These are phyloP conservation scores for Sporisorium sorghi DNA, from an alignment of 1,284 basidiomycete species.

Conservation along the genomic window DNA sequence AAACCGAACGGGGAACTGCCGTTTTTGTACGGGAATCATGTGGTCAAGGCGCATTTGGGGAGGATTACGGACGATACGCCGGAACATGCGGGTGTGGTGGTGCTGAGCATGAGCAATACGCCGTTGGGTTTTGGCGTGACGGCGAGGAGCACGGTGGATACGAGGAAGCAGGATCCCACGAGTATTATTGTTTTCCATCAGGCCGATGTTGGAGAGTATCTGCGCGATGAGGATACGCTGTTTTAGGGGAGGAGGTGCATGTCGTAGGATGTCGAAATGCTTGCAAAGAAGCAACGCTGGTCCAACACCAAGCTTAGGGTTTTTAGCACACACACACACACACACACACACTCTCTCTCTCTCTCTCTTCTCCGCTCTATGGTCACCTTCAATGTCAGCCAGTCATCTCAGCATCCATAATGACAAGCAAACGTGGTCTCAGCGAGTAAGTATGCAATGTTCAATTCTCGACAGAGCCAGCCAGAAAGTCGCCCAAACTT, in stretches of 20 bases:
- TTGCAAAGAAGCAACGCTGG: background rate
- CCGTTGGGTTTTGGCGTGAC: constrained; percentile 92
- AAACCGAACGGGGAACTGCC: constrained; percentile 99
- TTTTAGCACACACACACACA: too few species aligned
- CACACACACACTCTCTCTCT: too few species aligned
- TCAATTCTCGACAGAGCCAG: background rate
- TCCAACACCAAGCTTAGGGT: too few species aligned
- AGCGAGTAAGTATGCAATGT: background rate
- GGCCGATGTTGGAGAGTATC: constrained; percentile 73
- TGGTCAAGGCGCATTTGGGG: constrained; percentile 98
- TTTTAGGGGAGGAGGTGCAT: constrained; percentile 32
- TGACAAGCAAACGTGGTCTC: background rate
- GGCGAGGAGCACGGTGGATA: constrained; percentile 93
- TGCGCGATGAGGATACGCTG: constrained; percentile 66
- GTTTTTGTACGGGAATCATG: constrained; percentile 98
- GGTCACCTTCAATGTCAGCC: constrained; percentile 1
- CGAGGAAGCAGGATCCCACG: constrained; percentile 96
- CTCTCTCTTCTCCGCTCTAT: background rate
- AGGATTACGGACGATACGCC: constrained; percentile 98
- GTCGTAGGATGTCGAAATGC: too few species aligned
- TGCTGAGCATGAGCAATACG: constrained; percentile 93
- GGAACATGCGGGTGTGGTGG: constrained; percentile 97
- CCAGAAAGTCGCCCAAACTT: background rate
- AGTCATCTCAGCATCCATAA: background rate
- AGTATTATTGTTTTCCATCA: constrained; percentile 99